A percentile compares a stretch with the other conserved stretches of the same genome.
These are phyloP conservation scores for Tylopilus balloui DNA, from an alignment of 768 basidiomycete genomes.

Conservation along the genomic window DNA sequence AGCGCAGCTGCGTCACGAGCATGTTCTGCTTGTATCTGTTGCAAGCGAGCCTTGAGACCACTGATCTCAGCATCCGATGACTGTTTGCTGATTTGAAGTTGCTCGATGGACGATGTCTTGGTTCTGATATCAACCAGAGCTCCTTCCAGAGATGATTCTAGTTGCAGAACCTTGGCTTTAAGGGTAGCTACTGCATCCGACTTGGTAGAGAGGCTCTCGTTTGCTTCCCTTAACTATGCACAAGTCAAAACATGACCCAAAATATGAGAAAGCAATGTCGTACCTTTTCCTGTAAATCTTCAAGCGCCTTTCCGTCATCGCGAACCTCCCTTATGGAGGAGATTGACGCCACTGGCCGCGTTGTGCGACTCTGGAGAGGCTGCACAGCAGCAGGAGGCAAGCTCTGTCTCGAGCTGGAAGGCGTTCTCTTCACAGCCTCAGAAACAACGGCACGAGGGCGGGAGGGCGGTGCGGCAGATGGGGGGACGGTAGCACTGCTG, in stretches of 20 bases:
- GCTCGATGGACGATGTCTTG: slow-evolving; percentile 41
- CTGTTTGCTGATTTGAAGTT: slow-evolving; percentile 47
- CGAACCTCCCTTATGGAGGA: slow-evolving; percentile 71
- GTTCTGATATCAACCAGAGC: slow-evolving; percentile 45
- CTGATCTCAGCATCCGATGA: slow-evolving; percentile 46
- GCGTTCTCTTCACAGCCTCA: slow-evolving; percentile 55
- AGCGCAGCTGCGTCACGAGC: slow-evolving; percentile 31
- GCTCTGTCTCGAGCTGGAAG: slow-evolving; percentile 40
- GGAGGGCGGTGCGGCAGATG: slow-evolving; percentile 24
- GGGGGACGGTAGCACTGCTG: slow-evolving; percentile 21
- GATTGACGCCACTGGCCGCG: slow-evolving; percentile 55
- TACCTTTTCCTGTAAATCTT: slow-evolving; percentile 61
- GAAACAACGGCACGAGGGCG: slow-evolving; percentile 67
- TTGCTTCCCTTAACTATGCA: slow-evolving; percentile 56
- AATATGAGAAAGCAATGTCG: slow-evolving; percentile 3
- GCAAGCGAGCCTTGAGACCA: slow-evolving; percentile 40
- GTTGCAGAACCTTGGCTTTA: slow-evolving; percentile 46
- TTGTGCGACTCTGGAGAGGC: slow-evolving; percentile 36
- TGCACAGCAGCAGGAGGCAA: slow-evolving; percentile 26
- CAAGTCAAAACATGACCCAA: background rate
- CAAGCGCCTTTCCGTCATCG: slow-evolving; percentile 53
- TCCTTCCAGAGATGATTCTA: slow-evolving; percentile 47
- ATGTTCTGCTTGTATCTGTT: slow-evolving; percentile 31
- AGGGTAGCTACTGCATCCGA: slow-evolving; percentile 46
- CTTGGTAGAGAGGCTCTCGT: slow-evolving; percentile 51